Evolutionary conservation across 495 filamentous ascomycete genomes (phyloP).

Genomic region (Hypoxylon lienhwacheense): DNA sequence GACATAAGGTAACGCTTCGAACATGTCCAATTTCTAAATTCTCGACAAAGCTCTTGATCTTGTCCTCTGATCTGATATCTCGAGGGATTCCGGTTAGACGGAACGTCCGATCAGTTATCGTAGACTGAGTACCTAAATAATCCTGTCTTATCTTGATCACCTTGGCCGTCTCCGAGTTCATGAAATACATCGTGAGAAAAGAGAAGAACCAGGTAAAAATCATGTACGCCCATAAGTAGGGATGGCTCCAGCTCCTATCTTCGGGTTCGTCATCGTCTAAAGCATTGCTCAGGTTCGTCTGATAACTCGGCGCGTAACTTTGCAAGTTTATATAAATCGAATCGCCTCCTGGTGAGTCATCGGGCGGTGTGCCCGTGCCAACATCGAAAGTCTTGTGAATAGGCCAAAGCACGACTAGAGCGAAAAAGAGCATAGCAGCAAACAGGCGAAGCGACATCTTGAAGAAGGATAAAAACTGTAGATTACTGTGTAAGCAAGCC

Average conservation of each 20-base stretch:
- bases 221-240: conserved; percentile 95
- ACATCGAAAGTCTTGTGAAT: conserved; percentile 69
- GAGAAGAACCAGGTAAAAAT: conserved; percentile 91
- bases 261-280: conserved; percentile 11
- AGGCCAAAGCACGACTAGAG: conserved; percentile 77
- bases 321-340: conserved; percentile 11
- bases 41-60: conserved; percentile 86
- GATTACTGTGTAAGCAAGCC: not conserved
- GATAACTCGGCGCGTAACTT: not conserved
- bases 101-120: conserved; percentile 91
- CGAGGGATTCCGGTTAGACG: conserved; percentile 84
- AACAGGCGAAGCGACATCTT: conserved; percentile 89
- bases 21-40: conserved; percentile 90
- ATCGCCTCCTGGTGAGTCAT: conserved; percentile 4
- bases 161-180: conserved; percentile 76
- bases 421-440: conserved; percentile 73
- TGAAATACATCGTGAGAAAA: conserved; percentile 75
- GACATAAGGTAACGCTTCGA: conserved; percentile 82
- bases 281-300: not conserved
- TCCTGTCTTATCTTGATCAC: conserved; percentile 85
- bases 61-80: conserved; percentile 76
- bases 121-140: conserved; percentile 90
- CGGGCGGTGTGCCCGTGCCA: conserved; percentile 8
- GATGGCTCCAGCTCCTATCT: conserved; percentile 44
- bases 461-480: conserved; percentile 88